A percentile compares a stretch with the other conserved stretches of the same genome.
These are phyloP conservation scores for Plectosphaerella plurivora DNA, from an alignment of 2,329 filamentous ascomycete species.

Conservation along the genomic window DNA sequence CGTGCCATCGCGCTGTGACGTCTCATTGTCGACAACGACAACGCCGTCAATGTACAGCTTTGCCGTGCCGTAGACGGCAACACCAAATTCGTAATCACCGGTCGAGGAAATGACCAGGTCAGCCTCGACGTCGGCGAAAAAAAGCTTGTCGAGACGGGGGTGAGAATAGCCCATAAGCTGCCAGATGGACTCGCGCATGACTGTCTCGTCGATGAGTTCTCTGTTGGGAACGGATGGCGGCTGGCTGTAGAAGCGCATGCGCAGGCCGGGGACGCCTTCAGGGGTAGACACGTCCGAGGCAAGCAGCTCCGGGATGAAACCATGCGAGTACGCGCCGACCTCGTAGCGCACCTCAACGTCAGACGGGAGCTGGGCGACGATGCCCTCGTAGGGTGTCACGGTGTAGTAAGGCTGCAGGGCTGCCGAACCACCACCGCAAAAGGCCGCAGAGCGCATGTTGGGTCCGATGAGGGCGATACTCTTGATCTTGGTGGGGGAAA, in stretches of 20 bases:
- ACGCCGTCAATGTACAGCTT: constrained; percentile 58
- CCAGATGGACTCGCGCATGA: constrained; percentile 20
- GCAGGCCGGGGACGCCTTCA: constrained; percentile 51
- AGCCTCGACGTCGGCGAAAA: background rate
- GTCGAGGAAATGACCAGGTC: constrained; percentile 2
- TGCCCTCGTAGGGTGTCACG: constrained; percentile 67
- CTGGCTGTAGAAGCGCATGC: constrained; percentile 59
- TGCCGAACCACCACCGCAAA: constrained; percentile 58
- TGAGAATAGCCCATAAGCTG: background rate
- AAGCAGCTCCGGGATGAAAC: constrained; percentile 48
- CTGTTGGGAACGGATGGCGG: constrained; percentile 42
- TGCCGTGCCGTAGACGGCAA: constrained; percentile 60
- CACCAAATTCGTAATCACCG: constrained; percentile 54
- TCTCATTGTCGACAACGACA: constrained; percentile 60
- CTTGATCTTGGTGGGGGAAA: constrained; percentile 52
- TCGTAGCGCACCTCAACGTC: constrained; percentile 34
- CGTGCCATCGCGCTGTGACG: constrained; percentile 55
- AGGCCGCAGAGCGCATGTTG: constrained; percentile 16
- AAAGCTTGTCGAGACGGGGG: background rate
- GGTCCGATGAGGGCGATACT: constrained; percentile 14
- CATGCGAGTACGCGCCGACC: constrained; percentile 51
- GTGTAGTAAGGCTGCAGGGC: constrained; percentile 59
- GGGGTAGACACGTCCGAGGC: constrained; percentile 44
- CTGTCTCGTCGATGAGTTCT: constrained; percentile 42
- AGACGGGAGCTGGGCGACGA: constrained; percentile 35